Evolutionary conservation across 768 basidiomycete genomes (phyloP), one percentile per base, ranked within the genome.

Genomic region (Boletus sp.): DNA sequence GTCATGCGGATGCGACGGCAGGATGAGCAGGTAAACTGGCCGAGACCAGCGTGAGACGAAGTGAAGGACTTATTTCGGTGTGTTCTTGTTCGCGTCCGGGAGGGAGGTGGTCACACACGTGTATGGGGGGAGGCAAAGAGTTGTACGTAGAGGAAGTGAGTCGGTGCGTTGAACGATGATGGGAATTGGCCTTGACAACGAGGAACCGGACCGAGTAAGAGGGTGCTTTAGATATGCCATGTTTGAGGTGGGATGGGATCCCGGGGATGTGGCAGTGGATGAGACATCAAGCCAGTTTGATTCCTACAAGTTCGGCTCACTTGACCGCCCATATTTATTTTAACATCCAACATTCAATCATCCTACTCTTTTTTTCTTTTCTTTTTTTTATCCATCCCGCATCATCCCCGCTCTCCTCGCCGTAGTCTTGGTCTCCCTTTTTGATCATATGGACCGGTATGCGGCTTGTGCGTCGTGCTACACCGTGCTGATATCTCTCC

Each of bases 11-110:
- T 81, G 50, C 76, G 80, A 60, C 75, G 81, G 53, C 76, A 75
- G 44, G 78, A 80, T 39, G 82, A 84, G 62, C 71, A 72, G 40
- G 78, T 85, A 50, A 82, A 79, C 50, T 92, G 90, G 90, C 88
- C 88, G 10, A 74, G 87, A 52, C 89, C 89, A 0, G 78, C 76
- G 21, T 88, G 64, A 75, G 29, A 27, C 9, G n/a, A 30, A 27
- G 40, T 14, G 19, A 7, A 3, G 14, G 32, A 32, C 13, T 43
- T n/a, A 10, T n/a, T 35, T 17, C 15, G 45, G 32, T 38, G 45
- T 42, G 27, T 23, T 25, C 6, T 30, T 30, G 40, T 29, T 49
- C 41, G 48, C 27, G 14, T 30, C 27, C 19, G 27, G 29, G 29
- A 15, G 11, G 21, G 19, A 34, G 11, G 48, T 17, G 9, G 45